Evolutionary conservation across 805 yeast species (phyloP), one percentile per base, ranked within the genome.

Genomic region (Lachancea dasiensis): DNA sequence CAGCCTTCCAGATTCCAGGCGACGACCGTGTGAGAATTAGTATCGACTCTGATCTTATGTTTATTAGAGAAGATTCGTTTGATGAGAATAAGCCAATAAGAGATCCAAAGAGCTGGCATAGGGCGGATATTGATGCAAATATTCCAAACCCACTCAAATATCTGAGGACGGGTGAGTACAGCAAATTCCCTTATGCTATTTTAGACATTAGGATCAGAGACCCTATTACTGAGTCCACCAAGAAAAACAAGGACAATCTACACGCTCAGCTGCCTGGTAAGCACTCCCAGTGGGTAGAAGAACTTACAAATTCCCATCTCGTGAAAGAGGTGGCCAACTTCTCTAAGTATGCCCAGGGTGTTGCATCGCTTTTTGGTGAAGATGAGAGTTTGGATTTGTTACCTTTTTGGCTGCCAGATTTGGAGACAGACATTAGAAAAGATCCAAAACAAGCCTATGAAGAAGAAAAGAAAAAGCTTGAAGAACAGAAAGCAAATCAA

Each of bases 1-100:
- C 95, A 5, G 97, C 97, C 2, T 90, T 92, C 69, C 97, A 90
- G 69, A 90, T 90, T 51, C 98, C 98, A 3, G 97, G 97, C 41
- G 97, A 92, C 59, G 94, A 89, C 59, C 76, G 90, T 54, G 81
- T 89, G 26, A 79, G 97, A 58, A 79, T 92, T 44, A 80, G 85
- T 30, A 85, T 90, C 46, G 97, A 90, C 63, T 81, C 94, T 11
- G 92, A 92, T 58, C 77, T 92, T 40, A 56, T 80, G 36, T 89
- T 85, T 56, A 80, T 90, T 44, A 77, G 97, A 51, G 98, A 90
- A 59, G 97, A 90, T 59, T 64, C 90, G 0, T 82, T 90, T 55
- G 95, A 89, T 60, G 64, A 70, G 31, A 79, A 77, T 46, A 74
- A 89, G 50, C 97, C 98, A 13, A 82, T 87, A 45, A 81, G 98